A percentile compares a stretch with the other conserved stretches of the same genome.
Conservation (phyloP, 768 basidiomycete genomes). For the Exsudoporus frostii region DNA sequence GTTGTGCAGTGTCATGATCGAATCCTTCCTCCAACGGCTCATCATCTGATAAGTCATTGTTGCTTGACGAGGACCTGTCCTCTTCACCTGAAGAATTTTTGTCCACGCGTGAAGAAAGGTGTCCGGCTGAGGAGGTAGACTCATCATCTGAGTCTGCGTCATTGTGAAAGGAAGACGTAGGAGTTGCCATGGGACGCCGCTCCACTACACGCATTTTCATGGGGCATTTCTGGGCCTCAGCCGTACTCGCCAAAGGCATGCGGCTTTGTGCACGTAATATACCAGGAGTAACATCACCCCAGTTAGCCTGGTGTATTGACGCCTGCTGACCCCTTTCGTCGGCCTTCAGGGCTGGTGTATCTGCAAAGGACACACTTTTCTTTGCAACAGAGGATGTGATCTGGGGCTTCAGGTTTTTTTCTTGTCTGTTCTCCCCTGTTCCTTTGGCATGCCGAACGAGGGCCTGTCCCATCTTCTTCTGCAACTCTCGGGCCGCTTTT, state of each 20-base stretch:
- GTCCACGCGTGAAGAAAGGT: slow-evolving; percentile 33
- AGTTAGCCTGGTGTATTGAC: slow-evolving; percentile 30
- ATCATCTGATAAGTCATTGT: slow-evolving; percentile 33
- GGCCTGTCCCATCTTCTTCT: slow-evolving; percentile 77
- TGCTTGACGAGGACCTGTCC: slow-evolving; percentile 17
- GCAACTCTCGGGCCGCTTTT: slow-evolving; percentile 46
- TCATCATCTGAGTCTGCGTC: slow-evolving; percentile 69
- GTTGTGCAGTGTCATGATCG: slow-evolving; percentile 60
- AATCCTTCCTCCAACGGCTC: slow-evolving; percentile 46
- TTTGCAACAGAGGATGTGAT: slow-evolving; percentile 36
- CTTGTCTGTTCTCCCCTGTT: slow-evolving; percentile 32
- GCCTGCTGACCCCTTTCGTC: slow-evolving; percentile 12
- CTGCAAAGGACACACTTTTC: slow-evolving; percentile 68
- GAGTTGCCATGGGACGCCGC: slow-evolving; percentile 41
- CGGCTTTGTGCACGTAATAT: slow-evolving; percentile 42
- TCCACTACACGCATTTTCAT: slow-evolving; percentile 74
- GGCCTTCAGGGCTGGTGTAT: slow-evolving; percentile 28
- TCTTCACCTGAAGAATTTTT: slow-evolving; percentile 24
- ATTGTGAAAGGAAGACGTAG: slow-evolving; percentile 4
- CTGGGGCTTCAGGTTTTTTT: slow-evolving; percentile 32
- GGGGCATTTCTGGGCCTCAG: slow-evolving; percentile 38
- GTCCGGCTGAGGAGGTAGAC: slow-evolving; percentile 39
- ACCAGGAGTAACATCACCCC: slow-evolving; percentile 56
- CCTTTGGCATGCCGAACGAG: slow-evolving; percentile 46
- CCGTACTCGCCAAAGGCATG: slow-evolving; percentile 32